Percentiles rank a stretch among this genome's conserved stretches.
Evolutionary conservation across 2,329 filamentous ascomycete genomes (phyloP).

Genomic region (Thelonectria discophora): DNA sequence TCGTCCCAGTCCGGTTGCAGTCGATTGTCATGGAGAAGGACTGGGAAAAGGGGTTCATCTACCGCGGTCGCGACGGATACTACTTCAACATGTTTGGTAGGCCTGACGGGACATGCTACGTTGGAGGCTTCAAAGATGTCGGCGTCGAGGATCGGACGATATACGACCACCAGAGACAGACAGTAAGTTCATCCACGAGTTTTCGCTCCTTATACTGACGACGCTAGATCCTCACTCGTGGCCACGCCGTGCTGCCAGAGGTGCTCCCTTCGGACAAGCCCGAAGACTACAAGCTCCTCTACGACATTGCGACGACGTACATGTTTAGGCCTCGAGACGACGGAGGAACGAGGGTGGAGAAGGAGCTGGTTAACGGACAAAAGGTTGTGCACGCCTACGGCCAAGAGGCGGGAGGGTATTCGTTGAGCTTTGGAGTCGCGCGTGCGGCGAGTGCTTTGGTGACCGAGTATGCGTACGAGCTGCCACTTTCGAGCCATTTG

Average conservation of each 20-base stretch:
- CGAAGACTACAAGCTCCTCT: slow-evolving; percentile 13
- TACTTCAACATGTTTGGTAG: slow-evolving; percentile 16
- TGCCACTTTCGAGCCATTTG: slow-evolving; percentile 6
- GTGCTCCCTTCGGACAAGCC: background rate
- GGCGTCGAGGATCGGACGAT: slow-evolving; percentile 7
- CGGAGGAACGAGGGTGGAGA: slow-evolving; percentile 9
- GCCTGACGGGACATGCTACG: slow-evolving; percentile 12
- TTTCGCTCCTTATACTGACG: background rate
- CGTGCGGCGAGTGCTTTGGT: slow-evolving; percentile 4
- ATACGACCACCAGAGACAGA: slow-evolving; percentile 9
- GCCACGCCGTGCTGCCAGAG: background rate
- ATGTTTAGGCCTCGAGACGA: background rate
- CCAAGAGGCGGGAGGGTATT: slow-evolving; percentile 15
- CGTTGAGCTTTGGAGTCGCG: slow-evolving; percentile 13
- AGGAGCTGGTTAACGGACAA: slow-evolving; percentile 8
- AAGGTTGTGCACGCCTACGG: slow-evolving; percentile 19
- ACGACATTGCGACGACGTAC: slow-evolving; percentile 16
- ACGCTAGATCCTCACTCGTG: slow-evolving; percentile 1
- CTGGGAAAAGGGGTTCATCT: slow-evolving; percentile 10
- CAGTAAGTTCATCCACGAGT: background rate
- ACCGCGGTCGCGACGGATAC: slow-evolving; percentile 14
- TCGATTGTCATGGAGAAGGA: slow-evolving; percentile 10
- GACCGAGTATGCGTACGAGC: slow-evolving; percentile 10
- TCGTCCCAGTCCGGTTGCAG: slow-evolving; percentile 10
- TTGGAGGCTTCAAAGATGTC: slow-evolving; percentile 15